Conservation (phyloP, 2,329 filamentous ascomycete genomes). For the Pseudogymnoascus sp. region DNA sequence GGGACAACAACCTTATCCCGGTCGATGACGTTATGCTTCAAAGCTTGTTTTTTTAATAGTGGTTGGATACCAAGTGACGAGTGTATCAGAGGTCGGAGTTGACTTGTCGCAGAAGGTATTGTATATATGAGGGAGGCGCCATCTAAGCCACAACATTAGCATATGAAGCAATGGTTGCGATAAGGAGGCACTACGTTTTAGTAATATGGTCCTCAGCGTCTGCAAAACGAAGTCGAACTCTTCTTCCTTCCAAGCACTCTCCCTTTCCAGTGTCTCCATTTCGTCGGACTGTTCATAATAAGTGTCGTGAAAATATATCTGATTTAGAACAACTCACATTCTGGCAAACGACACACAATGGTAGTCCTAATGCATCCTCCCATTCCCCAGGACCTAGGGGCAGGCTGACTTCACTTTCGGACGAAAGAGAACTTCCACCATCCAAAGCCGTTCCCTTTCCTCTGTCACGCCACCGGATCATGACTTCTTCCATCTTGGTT, state of each 20-base stretch:
- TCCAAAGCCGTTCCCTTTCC: slow-evolving; percentile 62
- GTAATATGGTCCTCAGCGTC: slow-evolving; percentile 77
- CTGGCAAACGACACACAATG: slow-evolving; percentile 90
- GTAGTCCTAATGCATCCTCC: slow-evolving; percentile 81
- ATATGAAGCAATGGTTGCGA: background rate
- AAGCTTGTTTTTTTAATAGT: slow-evolving; percentile 65
- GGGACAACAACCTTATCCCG: slow-evolving; percentile 91
- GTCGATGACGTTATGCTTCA: slow-evolving; percentile 88
- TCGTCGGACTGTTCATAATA: slow-evolving; percentile 16
- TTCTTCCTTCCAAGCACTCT: slow-evolving; percentile 88
- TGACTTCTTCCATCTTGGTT: slow-evolving; percentile 78
- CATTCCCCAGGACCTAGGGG: slow-evolving; percentile 85
- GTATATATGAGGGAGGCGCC: slow-evolving; percentile 82
- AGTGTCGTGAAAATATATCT: slow-evolving; percentile 19
- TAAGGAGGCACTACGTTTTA: slow-evolving; percentile 59
- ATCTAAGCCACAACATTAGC: slow-evolving; percentile 42
- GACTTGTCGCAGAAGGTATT: slow-evolving; percentile 66
- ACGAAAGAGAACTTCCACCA: slow-evolving; percentile 46
- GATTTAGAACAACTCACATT: slow-evolving; percentile 52
- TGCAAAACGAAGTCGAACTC: slow-evolving; percentile 95
- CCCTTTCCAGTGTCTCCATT: slow-evolving; percentile 78
- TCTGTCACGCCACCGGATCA: slow-evolving; percentile 70
- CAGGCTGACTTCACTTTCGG: slow-evolving; percentile 62
- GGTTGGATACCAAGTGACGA: slow-evolving; percentile 82
- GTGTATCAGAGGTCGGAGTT: slow-evolving; percentile 72